Conservation (phyloP, 73 alveolate genomes). For the Uronychia binucleata region DNA sequence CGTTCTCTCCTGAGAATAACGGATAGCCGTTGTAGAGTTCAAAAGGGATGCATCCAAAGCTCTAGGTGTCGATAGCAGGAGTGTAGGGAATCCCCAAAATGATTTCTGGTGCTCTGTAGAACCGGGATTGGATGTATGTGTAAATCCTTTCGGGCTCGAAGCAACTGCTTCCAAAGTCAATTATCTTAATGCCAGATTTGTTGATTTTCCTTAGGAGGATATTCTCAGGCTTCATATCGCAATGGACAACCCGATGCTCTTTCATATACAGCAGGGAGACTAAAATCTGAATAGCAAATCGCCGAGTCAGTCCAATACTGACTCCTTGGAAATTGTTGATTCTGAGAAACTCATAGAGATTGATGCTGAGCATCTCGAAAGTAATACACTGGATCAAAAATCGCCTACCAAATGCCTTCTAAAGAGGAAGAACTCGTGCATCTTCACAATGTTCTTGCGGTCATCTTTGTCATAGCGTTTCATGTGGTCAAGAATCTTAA, state of each 20-base stretch:
- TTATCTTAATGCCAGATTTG: slow-evolving; percentile 79
- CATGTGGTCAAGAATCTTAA: slow-evolving; percentile 53
- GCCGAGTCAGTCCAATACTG: neutral
- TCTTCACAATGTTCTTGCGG: slow-evolving; percentile 69
- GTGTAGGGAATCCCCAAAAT: slow-evolving; percentile 84
- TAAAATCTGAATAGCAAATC: neutral
- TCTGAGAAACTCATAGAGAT: slow-evolving; percentile 79
- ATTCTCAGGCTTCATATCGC: slow-evolving; percentile 86
- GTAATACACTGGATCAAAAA: slow-evolving; percentile 50
- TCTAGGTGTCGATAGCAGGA: slow-evolving; percentile 85
- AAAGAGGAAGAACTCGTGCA: slow-evolving; percentile 68
- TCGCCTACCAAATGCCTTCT: slow-evolving; percentile 56
- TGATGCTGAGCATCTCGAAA: slow-evolving; percentile 78
- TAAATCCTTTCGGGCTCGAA: slow-evolving; percentile 47
- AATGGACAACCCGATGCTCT: slow-evolving; percentile 47
- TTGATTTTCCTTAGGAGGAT: slow-evolving; percentile 70
- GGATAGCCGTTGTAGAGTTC: slow-evolving; percentile 83
- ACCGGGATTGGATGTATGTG: slow-evolving; percentile 42
- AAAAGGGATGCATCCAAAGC: slow-evolving; percentile 82
- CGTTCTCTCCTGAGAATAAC: slow-evolving; percentile 75
- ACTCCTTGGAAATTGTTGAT: slow-evolving; percentile 82
- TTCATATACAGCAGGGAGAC: neutral
- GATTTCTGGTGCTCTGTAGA: slow-evolving; percentile 90
- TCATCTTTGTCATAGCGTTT: slow-evolving; percentile 68
- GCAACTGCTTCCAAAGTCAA: slow-evolving; percentile 89